Evolutionary conservation across 805 yeast genomes (phyloP).

Genomic region (Candida tibetensis): DNA sequence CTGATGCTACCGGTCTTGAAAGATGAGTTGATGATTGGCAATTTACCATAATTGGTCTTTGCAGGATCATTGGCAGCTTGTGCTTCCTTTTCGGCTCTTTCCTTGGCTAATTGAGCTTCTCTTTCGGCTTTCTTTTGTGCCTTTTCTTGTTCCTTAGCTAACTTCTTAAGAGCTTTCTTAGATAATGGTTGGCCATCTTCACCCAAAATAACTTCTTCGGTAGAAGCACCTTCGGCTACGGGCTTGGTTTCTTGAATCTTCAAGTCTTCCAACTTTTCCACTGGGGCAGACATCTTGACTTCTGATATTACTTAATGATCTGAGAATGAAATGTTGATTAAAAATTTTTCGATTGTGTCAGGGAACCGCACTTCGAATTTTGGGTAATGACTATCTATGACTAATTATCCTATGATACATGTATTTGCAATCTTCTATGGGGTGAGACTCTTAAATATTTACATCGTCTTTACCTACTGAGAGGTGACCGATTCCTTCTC

Average conservation of each 20-base stretch:
- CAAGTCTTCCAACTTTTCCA: constrained; percentile 25
- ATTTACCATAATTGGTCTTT: constrained; percentile 81
- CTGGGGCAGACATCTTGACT: constrained; percentile 22
- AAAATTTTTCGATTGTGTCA: constrained; percentile 3
- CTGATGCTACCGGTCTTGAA: constrained; percentile 66
- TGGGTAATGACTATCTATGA: neutral
- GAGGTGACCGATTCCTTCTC: neutral
- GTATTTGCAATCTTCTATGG: too few species aligned
- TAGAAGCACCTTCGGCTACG: constrained; percentile 13
- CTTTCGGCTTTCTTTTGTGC: constrained; percentile 89
- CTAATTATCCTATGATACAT: neutral
- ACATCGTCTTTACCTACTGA: too few species aligned
- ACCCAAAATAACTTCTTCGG: constrained; percentile 40
- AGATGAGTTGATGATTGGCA: constrained; percentile 80
- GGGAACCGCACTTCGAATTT: neutral
- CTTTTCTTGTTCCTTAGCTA: constrained; percentile 90
- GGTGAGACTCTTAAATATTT: too few species aligned
- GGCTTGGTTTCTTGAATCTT: constrained; percentile 14
- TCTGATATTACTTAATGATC: neutral
- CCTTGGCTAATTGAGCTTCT: constrained; percentile 83
- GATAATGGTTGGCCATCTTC: constrained; percentile 85
- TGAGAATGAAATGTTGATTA: neutral
- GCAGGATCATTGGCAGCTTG: constrained; percentile 78
- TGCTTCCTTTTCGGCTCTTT: constrained; percentile 77
- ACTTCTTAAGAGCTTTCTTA: constrained; percentile 92